phyloP scores from a whole-genome alignment of 2,329 filamentous ascomycete genomes.

The Periconia sp. region DNA sequence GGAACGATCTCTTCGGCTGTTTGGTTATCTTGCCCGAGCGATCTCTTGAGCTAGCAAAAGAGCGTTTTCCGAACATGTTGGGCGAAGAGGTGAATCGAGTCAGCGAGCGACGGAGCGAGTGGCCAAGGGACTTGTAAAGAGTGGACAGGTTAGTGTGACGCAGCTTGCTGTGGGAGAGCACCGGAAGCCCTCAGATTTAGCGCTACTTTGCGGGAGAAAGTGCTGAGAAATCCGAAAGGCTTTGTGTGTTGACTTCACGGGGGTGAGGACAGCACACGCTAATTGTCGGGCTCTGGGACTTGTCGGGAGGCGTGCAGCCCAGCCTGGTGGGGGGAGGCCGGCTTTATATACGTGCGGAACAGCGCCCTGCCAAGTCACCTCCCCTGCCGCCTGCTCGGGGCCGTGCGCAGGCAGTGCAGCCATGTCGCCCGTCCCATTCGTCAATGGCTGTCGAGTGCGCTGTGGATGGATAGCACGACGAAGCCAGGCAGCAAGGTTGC shows the following conservation, averaged over 20 bases:
- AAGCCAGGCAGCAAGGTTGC: conserved; percentile 29
- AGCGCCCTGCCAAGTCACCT: conserved; percentile 37
- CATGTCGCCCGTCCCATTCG: conserved; percentile 29
- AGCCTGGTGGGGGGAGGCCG: conserved; percentile 35
- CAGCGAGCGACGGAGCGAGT: conserved; percentile 54
- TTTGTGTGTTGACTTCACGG: conserved; percentile 46
- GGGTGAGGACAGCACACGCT: conserved; percentile 44
- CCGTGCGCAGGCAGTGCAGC: conserved; percentile 39
- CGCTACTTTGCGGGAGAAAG: conserved; percentile 42
- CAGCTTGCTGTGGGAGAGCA: conserved; percentile 60
- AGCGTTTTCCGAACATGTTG: conserved; percentile 86
- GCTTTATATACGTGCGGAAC: conserved; percentile 38
- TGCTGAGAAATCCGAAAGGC: conserved; percentile 42
- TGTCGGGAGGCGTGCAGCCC: conserved; percentile 46
- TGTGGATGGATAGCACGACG: conserved; percentile 17
- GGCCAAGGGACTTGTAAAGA: conserved; percentile 55
- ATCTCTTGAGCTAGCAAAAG: conserved; percentile 77
- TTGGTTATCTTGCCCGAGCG: conserved; percentile 88
- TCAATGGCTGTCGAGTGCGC: conserved; percentile 24
- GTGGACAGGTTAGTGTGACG: conserved; percentile 58
- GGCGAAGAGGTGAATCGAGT: conserved; percentile 49
- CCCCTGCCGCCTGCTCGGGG: conserved; percentile 30
- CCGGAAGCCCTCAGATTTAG: conserved; percentile 57
- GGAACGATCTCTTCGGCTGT: conserved; percentile 74
- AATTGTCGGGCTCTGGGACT: conserved; percentile 48